Evolutionary conservation across 352 stramenopile species (phyloP).

Genomic region (Pythium volutum): DNA sequence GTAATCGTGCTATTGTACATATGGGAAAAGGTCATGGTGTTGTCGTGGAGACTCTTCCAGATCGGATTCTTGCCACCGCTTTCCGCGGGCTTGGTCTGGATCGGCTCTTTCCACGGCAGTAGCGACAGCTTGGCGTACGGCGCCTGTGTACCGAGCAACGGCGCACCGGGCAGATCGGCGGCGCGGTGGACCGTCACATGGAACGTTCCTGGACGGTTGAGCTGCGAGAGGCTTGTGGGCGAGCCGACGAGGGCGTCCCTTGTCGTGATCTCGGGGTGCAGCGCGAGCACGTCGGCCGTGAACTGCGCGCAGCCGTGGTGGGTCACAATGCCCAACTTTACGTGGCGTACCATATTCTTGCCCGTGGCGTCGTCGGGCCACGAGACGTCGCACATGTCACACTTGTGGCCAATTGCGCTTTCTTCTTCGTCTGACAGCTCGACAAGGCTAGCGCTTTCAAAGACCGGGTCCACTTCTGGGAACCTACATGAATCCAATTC

Average conservation of each 20-base stretch:
- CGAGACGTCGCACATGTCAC: constrained; percentile 81
- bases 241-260: constrained; percentile 47
- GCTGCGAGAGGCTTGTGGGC: constrained; percentile 38
- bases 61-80: constrained; percentile 70
- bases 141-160: constrained; percentile 59
- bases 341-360: constrained; percentile 55
- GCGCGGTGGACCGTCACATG: constrained; percentile 70
- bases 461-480: constrained; percentile 65
- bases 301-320: constrained; percentile 78
- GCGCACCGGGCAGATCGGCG: constrained; percentile 64
- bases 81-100: constrained; percentile 75
- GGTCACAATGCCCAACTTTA: constrained; percentile 48
- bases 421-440: constrained; percentile 38
- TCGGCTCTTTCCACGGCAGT: constrained; percentile 81
- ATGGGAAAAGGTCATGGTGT: constrained; percentile 81
- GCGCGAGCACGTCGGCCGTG: constrained; percentile 58
- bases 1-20: constrained; percentile 90
- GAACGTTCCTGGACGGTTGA: constrained; percentile 73
- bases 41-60: constrained; percentile 72
- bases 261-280: constrained; percentile 53
- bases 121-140: constrained; percentile 76
- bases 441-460: constrained; percentile 57
- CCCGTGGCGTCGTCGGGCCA: constrained; percentile 64
- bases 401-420: constrained; percentile 31
- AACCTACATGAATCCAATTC: constrained; percentile 28